These are phyloP conservation scores for Glycyrrhiza uralensis DNA, from an alignment of 306 rosid species.

Conservation along the genomic window DNA sequence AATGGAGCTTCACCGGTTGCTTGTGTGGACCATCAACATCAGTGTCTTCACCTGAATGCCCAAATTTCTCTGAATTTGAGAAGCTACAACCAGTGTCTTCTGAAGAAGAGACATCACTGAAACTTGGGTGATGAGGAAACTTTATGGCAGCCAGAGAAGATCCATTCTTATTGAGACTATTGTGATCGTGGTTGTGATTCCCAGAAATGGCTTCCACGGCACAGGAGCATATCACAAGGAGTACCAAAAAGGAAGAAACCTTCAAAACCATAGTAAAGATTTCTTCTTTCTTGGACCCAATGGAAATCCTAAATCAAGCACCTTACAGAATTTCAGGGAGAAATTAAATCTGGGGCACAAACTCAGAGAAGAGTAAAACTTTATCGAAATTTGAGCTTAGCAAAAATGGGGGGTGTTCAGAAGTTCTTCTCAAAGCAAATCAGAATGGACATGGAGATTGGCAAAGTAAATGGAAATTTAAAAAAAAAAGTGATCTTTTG, in stretches of 20 bases:
- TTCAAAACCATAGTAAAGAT: conserved; percentile 37
- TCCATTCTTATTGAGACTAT: conserved; percentile 41
- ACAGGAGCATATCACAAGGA: conserved; percentile 35
- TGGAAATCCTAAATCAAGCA: conserved; percentile 43
- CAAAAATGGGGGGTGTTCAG: not conserved
- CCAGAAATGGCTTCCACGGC: conserved; percentile 30
- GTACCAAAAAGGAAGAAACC: conserved; percentile 29
- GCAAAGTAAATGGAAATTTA: not conserved
- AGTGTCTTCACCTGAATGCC: conserved; percentile 23
- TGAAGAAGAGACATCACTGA: conserved; percentile 55
- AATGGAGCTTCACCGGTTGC: conserved; percentile 60
- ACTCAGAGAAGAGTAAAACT: conserved; percentile 29
- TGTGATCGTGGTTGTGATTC: conserved; percentile 34
- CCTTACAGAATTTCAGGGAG: not conserved
- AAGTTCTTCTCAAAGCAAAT: not conserved
- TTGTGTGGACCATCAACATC: conserved; percentile 25
- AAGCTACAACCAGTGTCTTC: conserved; percentile 51
- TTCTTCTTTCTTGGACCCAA: conserved; percentile 30
- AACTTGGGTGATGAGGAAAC: conserved; percentile 64
- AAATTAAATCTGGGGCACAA: not conserved
- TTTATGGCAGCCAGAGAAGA: conserved; percentile 67
- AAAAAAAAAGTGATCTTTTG: not conserved
- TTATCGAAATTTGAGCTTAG: not conserved
- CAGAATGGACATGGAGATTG: not conserved
- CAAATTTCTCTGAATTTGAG: conserved; percentile 30